A percentile compares a stretch with the other conserved stretches of the same genome.
Evolutionary conservation across 2,329 filamentous ascomycete genomes (phyloP).

Genomic region (Cytospora piceicola): DNA sequence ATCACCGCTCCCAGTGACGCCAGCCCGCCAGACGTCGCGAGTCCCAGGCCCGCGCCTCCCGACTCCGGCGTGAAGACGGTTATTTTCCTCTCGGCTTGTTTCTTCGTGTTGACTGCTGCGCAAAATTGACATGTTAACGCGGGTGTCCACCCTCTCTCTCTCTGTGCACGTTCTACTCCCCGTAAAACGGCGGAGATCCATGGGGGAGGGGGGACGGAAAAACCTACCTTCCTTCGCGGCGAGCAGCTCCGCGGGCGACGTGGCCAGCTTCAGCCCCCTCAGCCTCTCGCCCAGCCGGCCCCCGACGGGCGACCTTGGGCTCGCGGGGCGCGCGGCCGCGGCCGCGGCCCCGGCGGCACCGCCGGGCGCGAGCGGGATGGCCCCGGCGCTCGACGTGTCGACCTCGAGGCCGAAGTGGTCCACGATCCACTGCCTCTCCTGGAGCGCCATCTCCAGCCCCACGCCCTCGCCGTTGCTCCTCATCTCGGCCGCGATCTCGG

Average conservation of each 20-base stretch:
- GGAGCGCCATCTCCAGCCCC: conserved; percentile 79
- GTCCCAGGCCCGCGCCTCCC: conserved; percentile 59
- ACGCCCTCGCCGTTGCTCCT: conserved; percentile 78
- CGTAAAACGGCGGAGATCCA: too few species aligned
- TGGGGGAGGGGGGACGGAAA: too few species aligned
- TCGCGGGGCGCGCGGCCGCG: too few species aligned
- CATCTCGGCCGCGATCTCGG: conserved; percentile 76
- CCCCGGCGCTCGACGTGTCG: conserved; percentile 39
- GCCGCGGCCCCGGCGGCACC: too few species aligned
- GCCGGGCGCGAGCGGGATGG: conserved; percentile 33
- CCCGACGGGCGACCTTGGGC: conserved; percentile 63
- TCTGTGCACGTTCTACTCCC: background rate
- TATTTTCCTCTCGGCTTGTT: conserved; percentile 18
- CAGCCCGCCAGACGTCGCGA: conserved; percentile 35
- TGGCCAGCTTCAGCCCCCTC: conserved; percentile 77
- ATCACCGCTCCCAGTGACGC: conserved; percentile 48
- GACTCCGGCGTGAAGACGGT: conserved; percentile 39
- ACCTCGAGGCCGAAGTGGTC: conserved; percentile 71
- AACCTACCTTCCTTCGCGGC: conserved; percentile 58
- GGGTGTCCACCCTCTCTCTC: too few species aligned
- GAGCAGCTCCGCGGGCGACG: conserved; percentile 67
- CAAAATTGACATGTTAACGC: conserved; percentile 39
- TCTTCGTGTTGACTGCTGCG: conserved; percentile 24
- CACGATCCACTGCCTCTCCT: conserved; percentile 85
- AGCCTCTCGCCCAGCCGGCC: conserved; percentile 78